Base-by-base conservation (phyloP, 2,329 filamentous ascomycete species). In the Immersiporthe knoxdaviesiana region DNA sequence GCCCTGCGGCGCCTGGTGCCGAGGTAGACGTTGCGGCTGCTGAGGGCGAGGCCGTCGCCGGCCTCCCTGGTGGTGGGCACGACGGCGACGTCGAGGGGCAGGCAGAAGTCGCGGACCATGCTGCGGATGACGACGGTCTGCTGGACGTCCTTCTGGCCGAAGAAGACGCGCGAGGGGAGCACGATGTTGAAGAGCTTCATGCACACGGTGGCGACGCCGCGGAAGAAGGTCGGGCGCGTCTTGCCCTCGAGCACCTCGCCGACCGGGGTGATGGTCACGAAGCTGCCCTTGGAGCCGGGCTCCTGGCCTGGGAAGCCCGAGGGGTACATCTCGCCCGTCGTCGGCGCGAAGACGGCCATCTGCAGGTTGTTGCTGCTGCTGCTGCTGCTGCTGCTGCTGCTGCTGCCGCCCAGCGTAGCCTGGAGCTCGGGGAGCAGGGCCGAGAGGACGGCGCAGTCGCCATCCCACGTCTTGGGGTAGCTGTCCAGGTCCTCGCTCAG, bases 121-220 rank as follows among this genome's bases (percentile, higher is more conserved):
- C 92, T 89, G 75, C 88, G 90, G 75, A 99, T 92, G 14, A 99
- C 88, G 24, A 97, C 92, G 0, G 94, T 97, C 81, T 99, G 96
- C 83, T 99, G 96, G 27, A 97, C 89, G 79, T 99, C 96, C 82
- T 99, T 99, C 80, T 98, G 96, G 4, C 96, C 96, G 82, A 99
- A 97, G 81, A 97, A 96, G 6, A 93, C 92, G 59, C 87, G 87
- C 68, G 94, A 91, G 4, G 93, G 91, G 72, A 88, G 85, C 60
- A 93, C 90, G 67, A 94, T 92, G 76, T 94, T 94, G 81, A 97
- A 95, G 18, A 97, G 82, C 81, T 97, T 99, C 88, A 95, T 96
- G 82, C 94, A 97, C 1, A 99, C 91, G 1, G 96, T 99, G 27
- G 96, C 94, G 44, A 99, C 96, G 52, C 96, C 96, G 63, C 96